Evolutionary conservation across 306 rosid species (phyloP), one percentile per base, ranked within the genome.

Genomic region (Vachellia pachyceras): DNA sequence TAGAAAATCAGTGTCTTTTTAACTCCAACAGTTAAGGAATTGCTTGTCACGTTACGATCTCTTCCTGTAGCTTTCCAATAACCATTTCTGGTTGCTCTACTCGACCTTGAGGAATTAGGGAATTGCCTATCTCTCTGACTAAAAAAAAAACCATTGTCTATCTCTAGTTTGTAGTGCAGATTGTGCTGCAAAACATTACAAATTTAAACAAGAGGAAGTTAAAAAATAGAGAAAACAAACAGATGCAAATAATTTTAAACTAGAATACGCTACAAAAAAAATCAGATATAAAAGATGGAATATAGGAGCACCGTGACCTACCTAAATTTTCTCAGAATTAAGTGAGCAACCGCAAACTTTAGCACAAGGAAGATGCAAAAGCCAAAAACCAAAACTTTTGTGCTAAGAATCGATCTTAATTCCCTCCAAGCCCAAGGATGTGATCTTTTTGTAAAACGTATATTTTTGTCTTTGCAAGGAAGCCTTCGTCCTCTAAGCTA

Each of bases 11-110:
- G 55, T 13, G 95, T 91, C 85, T 91, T 91, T 77, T 84, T 91
- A 37, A 84, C 54, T 47, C 95, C 95, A 79, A 91, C 95, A 0
- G 80, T 35, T 35, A 89, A 86, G 50, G 89, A 69, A 86, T 64
- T 78, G 66, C 84, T 79, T 10, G 57, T 42, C 55, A 91, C 84
- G 23, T 4, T 79, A 50, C 91, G 90, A 82, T 89, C 91, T 58
- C 87, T 89, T 63, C 93, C 93, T 10, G 93, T 91, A 23, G 83
- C 83, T 84, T 91, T 91, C 95, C 95, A 91, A 61, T 89, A 88
- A 55, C 95, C 95, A 17, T 87, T 83, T 46, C 84, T 83, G 54
- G 93, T 91, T 77, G 84, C 91, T 67, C 93, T 79, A 60, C 82
- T 87, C 17, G 95, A 86, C 82, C 93, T 86, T 6, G 85, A 89